Evolutionary conservation across 176 grass and related monocot species (phyloP), one percentile per base, ranked within the genome.

Genomic region (Aegilops speltoides): DNA sequence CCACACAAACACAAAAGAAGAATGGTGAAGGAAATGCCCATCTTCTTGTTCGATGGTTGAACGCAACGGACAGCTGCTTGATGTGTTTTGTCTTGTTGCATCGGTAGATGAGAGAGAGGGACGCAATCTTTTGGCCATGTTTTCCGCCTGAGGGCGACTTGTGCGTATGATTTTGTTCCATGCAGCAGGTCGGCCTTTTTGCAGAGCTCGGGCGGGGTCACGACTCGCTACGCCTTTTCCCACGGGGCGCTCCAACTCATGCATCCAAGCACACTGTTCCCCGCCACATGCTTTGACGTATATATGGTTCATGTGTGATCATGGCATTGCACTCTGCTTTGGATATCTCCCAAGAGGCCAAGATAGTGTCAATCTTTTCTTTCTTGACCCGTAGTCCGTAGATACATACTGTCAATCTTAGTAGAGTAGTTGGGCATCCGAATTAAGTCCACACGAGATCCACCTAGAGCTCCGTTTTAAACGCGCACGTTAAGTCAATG

Each of bases 401-500:
- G 43, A 46, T 46, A 45, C 11, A 14, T 22, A 57, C 56, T 31
- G 34, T 59, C 28, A 56, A 54, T 37, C 50, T 19, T 54, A 19
- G 50, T 5, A 50, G 56, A 13, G 46, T 64, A 14, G 62, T 59
- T 76, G 19, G 74, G 20, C 40, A 13, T 41, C 20, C 13, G 6
- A 32, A 9, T 13, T 40, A 26, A 36, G 66, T 73, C 66, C n/a
- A 46, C 43, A 46, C 43, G 20, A 23, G 25, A 76, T 52, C 43
- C 14, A 4, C 20, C 23, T 43, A 64, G 8, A 79, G 15, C 78
- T 50, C 26, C 20, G n/a, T 5, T 31, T 81, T 17, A 8, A 38
- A 70, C 38, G 84, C 16, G 59, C 1, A 69, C 7, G 65, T 19
- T 3, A 41, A 72, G 36, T 88, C 81, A 84, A 84, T 31, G 54